These are phyloP conservation scores for Meyerozyma elateridarum DNA, from an alignment of 1,139 yeast species.

Conservation along the genomic window DNA sequence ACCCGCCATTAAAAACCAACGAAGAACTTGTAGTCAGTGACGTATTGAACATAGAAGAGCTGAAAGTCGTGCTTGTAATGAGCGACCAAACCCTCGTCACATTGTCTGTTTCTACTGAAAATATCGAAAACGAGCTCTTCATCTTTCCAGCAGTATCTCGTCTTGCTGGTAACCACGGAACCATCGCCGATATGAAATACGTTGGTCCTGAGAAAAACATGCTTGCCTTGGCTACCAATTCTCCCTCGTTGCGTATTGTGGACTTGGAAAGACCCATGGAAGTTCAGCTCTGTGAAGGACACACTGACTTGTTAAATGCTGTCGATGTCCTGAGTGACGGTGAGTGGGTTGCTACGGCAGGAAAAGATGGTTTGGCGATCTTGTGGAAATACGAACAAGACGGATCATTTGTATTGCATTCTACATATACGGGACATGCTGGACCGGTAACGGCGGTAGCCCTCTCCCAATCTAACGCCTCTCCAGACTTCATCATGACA, in stretches of 20 bases:
- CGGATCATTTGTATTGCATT: constrained; percentile 46
- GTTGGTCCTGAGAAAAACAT: constrained; percentile 57
- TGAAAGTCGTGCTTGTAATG: constrained; percentile 40
- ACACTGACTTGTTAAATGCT: constrained; percentile 77
- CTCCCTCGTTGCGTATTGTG: constrained; percentile 81
- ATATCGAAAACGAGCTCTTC: constrained; percentile 19
- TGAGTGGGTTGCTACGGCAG: constrained; percentile 83
- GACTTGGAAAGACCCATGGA: constrained; percentile 55
- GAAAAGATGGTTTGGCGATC: constrained; percentile 84
- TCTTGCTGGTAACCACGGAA: constrained; percentile 93
- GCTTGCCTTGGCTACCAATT: constrained; percentile 86
- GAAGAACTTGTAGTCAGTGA: constrained; percentile 71
- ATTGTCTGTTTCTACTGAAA: constrained; percentile 28
- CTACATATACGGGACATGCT: constrained; percentile 78
- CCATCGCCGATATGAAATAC: constrained; percentile 80
- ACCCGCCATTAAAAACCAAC: constrained; percentile 47
- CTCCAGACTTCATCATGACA: constrained; percentile 73
- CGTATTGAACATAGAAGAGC: constrained; percentile 33
- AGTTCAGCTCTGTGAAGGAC: constrained; percentile 69
- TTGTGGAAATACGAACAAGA: constrained; percentile 63
- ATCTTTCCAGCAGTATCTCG: constrained; percentile 44
- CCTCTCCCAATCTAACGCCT: constrained; percentile 53
- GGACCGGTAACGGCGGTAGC: constrained; percentile 82
- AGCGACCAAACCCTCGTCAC: constrained; percentile 82
- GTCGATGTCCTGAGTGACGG: constrained; percentile 79